These are phyloP conservation scores for Podaxis mareebaensis DNA, from an alignment of 768 basidiomycete genomes.

Conservation along the genomic window DNA sequence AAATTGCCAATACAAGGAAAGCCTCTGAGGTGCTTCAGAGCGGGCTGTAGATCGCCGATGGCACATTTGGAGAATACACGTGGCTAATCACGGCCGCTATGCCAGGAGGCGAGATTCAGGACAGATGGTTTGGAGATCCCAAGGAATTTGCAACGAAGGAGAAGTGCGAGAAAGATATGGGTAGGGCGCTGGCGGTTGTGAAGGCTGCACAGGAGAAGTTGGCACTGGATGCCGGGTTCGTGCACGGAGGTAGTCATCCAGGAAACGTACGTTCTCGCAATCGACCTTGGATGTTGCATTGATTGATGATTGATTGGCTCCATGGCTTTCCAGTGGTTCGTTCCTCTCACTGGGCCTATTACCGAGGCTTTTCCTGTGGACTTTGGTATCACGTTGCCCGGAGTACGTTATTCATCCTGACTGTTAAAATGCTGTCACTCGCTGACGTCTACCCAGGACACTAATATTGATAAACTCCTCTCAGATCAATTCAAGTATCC, in stretches of 20 bases:
- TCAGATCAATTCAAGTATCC: neutral
- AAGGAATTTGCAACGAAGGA: neutral
- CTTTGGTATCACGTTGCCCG: neutral
- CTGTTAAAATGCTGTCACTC: neutral
- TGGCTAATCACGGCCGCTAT: conserved; percentile 1
- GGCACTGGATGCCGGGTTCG: neutral
- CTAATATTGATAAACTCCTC: neutral
- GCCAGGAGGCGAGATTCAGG: neutral
- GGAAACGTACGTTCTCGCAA: neutral
- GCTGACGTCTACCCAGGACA: neutral
- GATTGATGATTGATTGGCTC: neutral
- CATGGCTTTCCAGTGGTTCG: neutral
- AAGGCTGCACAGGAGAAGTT: neutral
- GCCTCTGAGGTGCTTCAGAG: neutral
- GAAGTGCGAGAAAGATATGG: too few species aligned
- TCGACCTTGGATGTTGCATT: neutral
- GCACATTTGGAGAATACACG: neutral
- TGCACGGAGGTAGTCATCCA: neutral
- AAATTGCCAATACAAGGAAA: neutral
- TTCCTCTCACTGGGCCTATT: neutral
- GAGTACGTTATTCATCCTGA: neutral
- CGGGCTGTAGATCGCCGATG: neutral
- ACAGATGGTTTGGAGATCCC: neutral
- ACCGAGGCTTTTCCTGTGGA: neutral
- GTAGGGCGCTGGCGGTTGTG: neutral